Evolutionary conservation across 495 filamentous ascomycete genomes (phyloP).

Genomic region (Lasiosphaeris hirsuta): DNA sequence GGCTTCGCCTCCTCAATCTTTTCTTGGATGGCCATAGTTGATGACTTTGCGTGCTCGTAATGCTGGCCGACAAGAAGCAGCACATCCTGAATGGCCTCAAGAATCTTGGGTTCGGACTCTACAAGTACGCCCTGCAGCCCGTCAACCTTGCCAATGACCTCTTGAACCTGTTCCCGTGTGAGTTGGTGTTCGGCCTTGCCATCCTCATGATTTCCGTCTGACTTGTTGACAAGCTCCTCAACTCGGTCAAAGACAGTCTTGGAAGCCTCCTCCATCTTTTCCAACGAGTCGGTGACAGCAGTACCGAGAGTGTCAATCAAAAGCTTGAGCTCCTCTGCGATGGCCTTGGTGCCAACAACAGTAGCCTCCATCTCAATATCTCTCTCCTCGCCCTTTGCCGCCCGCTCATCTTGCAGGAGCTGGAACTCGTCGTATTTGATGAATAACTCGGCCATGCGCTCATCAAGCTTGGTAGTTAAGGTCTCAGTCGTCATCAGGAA

Average conservation of each 20-base stretch:
- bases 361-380: constrained; percentile 65
- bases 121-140: constrained; percentile 69
- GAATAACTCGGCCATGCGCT: constrained; percentile 72
- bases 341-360: constrained; percentile 65
- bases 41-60: constrained; percentile 64
- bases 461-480: constrained; percentile 72
- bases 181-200: constrained; percentile 71
- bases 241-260: constrained; percentile 78
- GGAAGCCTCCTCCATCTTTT: constrained; percentile 79
- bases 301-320: constrained; percentile 80
- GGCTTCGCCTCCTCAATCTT: constrained; percentile 51
- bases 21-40: constrained; percentile 46
- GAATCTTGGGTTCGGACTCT: constrained; percentile 80
- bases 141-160: constrained; percentile 66
- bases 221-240: constrained; percentile 68
- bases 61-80: constrained; percentile 76
- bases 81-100: constrained; percentile 79
- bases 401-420: constrained; percentile 62
- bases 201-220: constrained; percentile 72
- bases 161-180: constrained; percentile 70
- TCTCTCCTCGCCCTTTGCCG: constrained; percentile 62
- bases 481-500: constrained; percentile 66
- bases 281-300: constrained; percentile 76
- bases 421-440: constrained; percentile 81
- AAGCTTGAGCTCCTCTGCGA: constrained; percentile 79